Evolutionary conservation across 768 basidiomycete genomes (phyloP), one percentile per base, ranked within the genome.

Genomic region (Mycena polygramma): DNA sequence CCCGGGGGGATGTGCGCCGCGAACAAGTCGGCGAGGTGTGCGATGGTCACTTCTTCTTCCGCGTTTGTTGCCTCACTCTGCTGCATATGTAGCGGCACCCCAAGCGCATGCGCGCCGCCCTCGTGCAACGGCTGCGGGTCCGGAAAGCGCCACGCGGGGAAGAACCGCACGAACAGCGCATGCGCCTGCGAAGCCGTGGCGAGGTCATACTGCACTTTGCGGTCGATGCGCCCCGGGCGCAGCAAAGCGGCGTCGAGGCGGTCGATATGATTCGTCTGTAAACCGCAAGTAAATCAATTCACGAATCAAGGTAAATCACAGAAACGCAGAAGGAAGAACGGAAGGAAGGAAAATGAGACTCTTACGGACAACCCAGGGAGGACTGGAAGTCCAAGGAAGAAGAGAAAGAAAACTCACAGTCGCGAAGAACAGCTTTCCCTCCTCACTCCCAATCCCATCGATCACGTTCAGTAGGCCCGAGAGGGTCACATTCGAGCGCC

Each of bases 1-100:
- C 84, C 69, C 13, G 82, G 77, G 0, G 90, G 89, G 22, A 91
- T 76, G 2, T 64, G 64, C 0, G 75, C 71, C 0, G 84, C 79
- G 72, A 90, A 91, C 24, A 75, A 46, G 5, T 75, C 66, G 0
- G 87, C 84, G 22, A 87, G 82, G 19, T 72, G 39, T 39, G 39
- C 7, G 39, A 13, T 39, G n/a, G n/a, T 13, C 13, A 13, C 39
- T 13, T 39, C 13, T 13, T 39, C 7, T 39, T 39, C 39, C 13
- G 13, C 39, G 13, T 13, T 39, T 39, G 7, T 13, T 7, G 39
- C 54, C 10, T 70, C 14, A 48, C 85, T 41, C 49, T 39, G 39
- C n/a, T n/a, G n/a, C n/a, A n/a, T n/a, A n/a, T n/a, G n/a, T n/a
- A n/a, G n/a, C n/a, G n/a, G n/a, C n/a, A n/a, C n/a, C n/a, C n/a